Evolutionary conservation across 1,284 basidiomycete species (phyloP).

Genomic region (Termitomyces sp.): DNA sequence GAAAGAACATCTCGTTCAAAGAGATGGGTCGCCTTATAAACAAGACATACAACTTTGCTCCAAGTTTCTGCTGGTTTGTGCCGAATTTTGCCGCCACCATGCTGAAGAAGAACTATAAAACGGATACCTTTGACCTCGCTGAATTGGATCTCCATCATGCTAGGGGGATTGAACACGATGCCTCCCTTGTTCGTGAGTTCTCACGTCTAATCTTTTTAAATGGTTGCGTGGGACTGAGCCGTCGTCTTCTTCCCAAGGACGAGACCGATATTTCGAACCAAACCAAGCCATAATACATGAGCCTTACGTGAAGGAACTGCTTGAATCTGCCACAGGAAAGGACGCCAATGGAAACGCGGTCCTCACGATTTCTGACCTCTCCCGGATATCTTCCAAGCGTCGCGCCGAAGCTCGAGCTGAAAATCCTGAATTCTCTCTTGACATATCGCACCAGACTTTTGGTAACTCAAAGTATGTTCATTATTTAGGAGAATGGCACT

Average conservation of each 20-base stretch:
- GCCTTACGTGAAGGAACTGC: constrained; percentile 51
- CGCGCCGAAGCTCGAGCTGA: constrained; percentile 47
- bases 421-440: constrained; percentile 53
- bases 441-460: constrained; percentile 52
- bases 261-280: constrained; percentile 46
- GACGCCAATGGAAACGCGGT: constrained; percentile 39
- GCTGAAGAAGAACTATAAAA: constrained; percentile 49
- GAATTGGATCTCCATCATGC: constrained; percentile 60
- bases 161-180: constrained; percentile 74
- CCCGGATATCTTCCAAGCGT: constrained; percentile 51
- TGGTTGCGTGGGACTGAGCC: not conserved
- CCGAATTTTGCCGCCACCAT: constrained; percentile 54
- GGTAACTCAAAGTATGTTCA: constrained; percentile 61
- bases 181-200: constrained; percentile 59
- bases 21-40: constrained; percentile 46
- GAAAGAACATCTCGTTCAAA: constrained; percentile 61
- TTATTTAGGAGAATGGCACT: not conserved
- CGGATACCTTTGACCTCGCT: constrained; percentile 56
- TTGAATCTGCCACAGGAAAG: constrained; percentile 56
- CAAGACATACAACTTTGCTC: constrained; percentile 62
- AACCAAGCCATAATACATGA: constrained; percentile 49
- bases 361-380: constrained; percentile 54
- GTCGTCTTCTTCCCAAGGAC: constrained; percentile 37
- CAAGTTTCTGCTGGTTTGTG: constrained; percentile 61
- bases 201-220: not conserved